Evolutionary conservation across 495 filamentous ascomycete species (phyloP).

Genomic region (Trichocladium antarcticum): DNA sequence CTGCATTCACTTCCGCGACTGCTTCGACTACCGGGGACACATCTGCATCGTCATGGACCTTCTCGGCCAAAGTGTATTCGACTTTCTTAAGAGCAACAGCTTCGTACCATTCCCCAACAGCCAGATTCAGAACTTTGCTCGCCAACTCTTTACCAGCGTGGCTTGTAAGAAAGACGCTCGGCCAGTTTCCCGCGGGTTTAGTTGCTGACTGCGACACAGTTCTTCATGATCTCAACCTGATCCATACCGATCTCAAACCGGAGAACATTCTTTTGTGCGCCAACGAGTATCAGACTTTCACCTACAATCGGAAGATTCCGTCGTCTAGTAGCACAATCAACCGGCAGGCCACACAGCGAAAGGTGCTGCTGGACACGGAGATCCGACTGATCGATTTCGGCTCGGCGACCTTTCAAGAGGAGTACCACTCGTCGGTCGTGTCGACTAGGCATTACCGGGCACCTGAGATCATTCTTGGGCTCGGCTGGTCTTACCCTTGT

Average conservation of each 20-base stretch:
- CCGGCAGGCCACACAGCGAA: conserved; percentile 72
- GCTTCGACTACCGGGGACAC: conserved; percentile 94
- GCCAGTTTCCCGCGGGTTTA: background rate
- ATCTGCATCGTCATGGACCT: conserved; percentile 99
- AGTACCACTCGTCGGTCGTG: conserved; percentile 95
- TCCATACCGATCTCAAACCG: conserved; percentile 95
- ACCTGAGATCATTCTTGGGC: conserved; percentile 90
- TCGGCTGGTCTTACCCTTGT: conserved; percentile 96
- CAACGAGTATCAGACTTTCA: conserved; percentile 87
- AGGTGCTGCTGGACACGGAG: conserved; percentile 86
- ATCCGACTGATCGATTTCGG: conserved; percentile 97
- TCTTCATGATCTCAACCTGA: conserved; percentile 92
- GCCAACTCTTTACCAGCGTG: conserved; percentile 94
- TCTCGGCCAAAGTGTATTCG: conserved; percentile 92
- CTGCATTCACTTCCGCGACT: conserved; percentile 93
- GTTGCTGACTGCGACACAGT: conserved; percentile 45
- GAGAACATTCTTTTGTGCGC: conserved; percentile 95
- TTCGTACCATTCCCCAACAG: conserved; percentile 99
- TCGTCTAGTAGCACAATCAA: conserved; percentile 69
- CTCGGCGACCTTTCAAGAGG: conserved; percentile 94
- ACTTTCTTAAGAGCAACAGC: conserved; percentile 88
- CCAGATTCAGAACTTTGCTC: conserved; percentile 93
- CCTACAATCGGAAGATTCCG: conserved; percentile 87
- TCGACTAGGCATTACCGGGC: conserved; percentile 93
- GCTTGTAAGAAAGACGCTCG: conserved; percentile 60